phyloP scores from a whole-genome alignment of 305 asterid species.

The Fraxinus xanthoxyloides region DNA sequence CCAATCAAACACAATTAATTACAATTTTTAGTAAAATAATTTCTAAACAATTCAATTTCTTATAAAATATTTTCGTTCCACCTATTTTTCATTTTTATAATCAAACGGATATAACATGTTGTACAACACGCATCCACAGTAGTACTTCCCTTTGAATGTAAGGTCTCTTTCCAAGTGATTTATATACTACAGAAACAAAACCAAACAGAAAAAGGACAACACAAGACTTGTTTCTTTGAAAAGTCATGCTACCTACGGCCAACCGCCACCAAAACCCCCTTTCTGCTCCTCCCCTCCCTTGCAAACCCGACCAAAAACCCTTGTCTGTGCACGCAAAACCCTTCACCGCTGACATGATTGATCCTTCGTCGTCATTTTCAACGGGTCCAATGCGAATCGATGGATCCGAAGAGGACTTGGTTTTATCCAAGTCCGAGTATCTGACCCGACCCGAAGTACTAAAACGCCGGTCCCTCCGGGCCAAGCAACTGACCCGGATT shows the following conservation, averaged over 20 bases:
- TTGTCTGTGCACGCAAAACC: constrained; percentile 5
- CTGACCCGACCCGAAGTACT: constrained; percentile 43
- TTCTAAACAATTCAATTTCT: too few species aligned
- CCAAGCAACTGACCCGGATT: constrained; percentile 36
- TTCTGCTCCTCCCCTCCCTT: not conserved
- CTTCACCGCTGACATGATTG: not conserved
- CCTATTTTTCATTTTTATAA: too few species aligned
- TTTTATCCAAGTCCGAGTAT: constrained; percentile 32
- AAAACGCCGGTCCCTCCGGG: constrained; percentile 41
- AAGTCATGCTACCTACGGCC: not conserved
- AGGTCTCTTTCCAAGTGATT: not conserved
- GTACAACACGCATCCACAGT: not conserved
- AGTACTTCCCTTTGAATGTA: not conserved
- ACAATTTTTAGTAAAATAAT: too few species aligned
- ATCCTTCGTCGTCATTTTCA: constrained; percentile 15
- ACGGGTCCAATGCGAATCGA: constrained; percentile 31
- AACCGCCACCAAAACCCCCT: not conserved
- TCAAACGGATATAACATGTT: too few species aligned
- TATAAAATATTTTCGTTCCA: too few species aligned
- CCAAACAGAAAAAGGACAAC: not conserved
- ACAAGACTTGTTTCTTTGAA: not conserved
- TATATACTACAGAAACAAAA: not conserved
- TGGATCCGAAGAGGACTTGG: constrained; percentile 38
- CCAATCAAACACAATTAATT: too few species aligned
- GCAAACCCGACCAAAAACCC: constrained; percentile 13